A percentile compares a stretch with the other conserved stretches of the same genome.
Evolutionary conservation across 306 rosid genomes (phyloP).

Genomic region (Casuarina glauca): DNA sequence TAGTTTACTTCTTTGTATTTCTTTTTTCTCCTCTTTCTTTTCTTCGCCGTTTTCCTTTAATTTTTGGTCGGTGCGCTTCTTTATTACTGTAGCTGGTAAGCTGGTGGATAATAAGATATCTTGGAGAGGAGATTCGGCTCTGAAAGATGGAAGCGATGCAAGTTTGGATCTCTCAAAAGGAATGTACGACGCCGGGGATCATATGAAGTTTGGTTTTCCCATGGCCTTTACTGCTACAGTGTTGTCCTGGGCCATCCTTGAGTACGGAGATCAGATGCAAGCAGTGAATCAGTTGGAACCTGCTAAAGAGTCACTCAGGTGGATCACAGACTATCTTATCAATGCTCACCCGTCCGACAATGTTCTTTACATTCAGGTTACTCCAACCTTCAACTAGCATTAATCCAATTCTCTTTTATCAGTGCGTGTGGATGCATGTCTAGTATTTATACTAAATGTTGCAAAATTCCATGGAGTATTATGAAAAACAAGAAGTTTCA

Average conservation of each 20-base stretch:
- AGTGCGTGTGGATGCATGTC: not conserved
- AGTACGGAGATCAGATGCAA: constrained; percentile 92
- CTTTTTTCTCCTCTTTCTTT: not conserved
- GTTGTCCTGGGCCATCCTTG: constrained; percentile 90
- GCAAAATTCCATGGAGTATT: constrained; percentile 1
- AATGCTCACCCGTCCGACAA: constrained; percentile 71
- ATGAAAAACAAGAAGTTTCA: constrained; percentile 1
- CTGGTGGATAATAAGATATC: constrained; percentile 59
- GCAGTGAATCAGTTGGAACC: constrained; percentile 66
- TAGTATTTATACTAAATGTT: constrained; percentile 1
- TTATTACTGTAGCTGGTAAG: constrained; percentile 67
- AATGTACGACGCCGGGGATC: constrained; percentile 97
- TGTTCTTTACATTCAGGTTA: constrained; percentile 91
- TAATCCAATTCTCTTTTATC: constrained; percentile 18
- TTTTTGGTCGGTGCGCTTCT: constrained; percentile 17
- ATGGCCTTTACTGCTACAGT: constrained; percentile 92
- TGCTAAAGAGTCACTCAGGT: constrained; percentile 70
- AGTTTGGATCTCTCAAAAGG: constrained; percentile 80
- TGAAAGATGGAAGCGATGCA: constrained; percentile 72
- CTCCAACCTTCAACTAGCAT: constrained; percentile 5
- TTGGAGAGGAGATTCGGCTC: constrained; percentile 95
- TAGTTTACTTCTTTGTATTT: not conserved
- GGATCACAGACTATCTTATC: constrained; percentile 96
- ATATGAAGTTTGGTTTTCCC: constrained; percentile 91
- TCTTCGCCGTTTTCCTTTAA: not conserved